Base-by-base conservation (phyloP, 2,329 filamentous ascomycete genomes). In the Pseudocercospora macadamiae region DNA sequence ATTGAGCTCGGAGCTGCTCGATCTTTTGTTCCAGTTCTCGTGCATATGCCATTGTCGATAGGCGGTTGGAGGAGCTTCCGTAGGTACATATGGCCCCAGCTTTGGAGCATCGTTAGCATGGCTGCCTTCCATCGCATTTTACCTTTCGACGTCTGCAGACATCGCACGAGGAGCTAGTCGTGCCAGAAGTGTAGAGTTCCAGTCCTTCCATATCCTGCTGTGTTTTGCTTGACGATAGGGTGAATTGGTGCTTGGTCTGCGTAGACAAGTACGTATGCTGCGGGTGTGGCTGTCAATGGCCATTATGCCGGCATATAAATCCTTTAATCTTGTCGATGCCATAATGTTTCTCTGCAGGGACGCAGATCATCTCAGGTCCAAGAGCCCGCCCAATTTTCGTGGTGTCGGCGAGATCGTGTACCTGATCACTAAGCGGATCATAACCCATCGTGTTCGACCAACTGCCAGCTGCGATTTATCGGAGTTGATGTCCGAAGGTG, bases 91-190 rank as follows among this genome's bases (percentile, higher is more conserved):
- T 23, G 8, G 49, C 42, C 2, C 36, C 45, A 4, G 25, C 36
- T 16, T 16, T 25, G 2, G 44, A 30, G 19, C 57, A 59, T 19
- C 44, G 37, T 10, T 59, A 26, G 45, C 57, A 59, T 32, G 57
- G 57, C 36, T 59, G 51, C 7, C 16, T 30, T 3, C 57, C 52
- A 10, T 26, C 34, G 34, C 57, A 59, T 23, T 55, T 59, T 12
- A 59, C 42, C 36, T 59, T 59, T 4, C 36, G 19, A 8, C 57
- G 30, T 16, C 54, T 54, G 57, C 57, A 59, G 4, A 45, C 45
- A 25, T 59, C 57, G 42, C 57, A 59, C 14, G 52, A 45, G 8
- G 42, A 55, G 23, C 44, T 48, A n/a, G 9, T 48, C 19, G 23
- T 19, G 4, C 16, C 16, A 4, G 37, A 12, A 12, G 18, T 42